A percentile compares a stretch with the other conserved stretches of the same genome.
Conservation (phyloP, 2,329 filamentous ascomycete species). For the Geosmithia flava region DNA sequence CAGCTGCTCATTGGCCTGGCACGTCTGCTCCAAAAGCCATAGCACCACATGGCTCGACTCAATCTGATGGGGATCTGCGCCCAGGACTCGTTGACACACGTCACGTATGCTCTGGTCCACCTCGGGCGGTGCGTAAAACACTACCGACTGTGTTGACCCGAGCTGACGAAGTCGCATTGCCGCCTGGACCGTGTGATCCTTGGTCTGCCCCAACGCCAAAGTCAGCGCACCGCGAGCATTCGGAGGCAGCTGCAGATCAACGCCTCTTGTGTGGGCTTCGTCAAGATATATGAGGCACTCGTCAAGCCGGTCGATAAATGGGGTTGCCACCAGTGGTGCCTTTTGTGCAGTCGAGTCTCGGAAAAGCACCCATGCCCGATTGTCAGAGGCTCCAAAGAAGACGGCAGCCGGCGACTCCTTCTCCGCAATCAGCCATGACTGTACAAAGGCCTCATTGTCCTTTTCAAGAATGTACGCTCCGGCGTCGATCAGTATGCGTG, state of each 20-base stretch:
- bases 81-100: slow-evolving; percentile 6
- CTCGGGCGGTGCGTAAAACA: slow-evolving; percentile 45
- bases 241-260: slow-evolving; percentile 41
- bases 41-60: slow-evolving; percentile 17
- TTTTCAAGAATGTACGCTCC: slow-evolving; percentile 54
- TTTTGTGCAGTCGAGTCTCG: neutral
- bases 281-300: slow-evolving; percentile 46
- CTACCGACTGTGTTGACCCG: slow-evolving; percentile 38
- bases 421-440: slow-evolving; percentile 29
- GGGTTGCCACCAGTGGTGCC: slow-evolving; percentile 37
- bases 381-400: slow-evolving; percentile 44
- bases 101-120: slow-evolving; percentile 50
- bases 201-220: slow-evolving; percentile 41
- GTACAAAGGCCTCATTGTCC: slow-evolving; percentile 35
- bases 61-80: neutral
- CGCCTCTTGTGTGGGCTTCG: slow-evolving; percentile 45
- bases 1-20: slow-evolving; percentile 43
- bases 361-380: slow-evolving; percentile 21
- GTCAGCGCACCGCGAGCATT: slow-evolving; percentile 38
- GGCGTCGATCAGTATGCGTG: slow-evolving; percentile 49
- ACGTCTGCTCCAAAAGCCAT: slow-evolving; percentile 56
- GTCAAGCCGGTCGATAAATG: slow-evolving; percentile 39
- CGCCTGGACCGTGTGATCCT: slow-evolving; percentile 48
- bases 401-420: slow-evolving; percentile 29
- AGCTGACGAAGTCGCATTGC: slow-evolving; percentile 55